Evolutionary conservation across 257 asterid genomes (phyloP), one percentile per base, ranked within the genome.

Genomic region (Oldenlandia corymbosa): DNA sequence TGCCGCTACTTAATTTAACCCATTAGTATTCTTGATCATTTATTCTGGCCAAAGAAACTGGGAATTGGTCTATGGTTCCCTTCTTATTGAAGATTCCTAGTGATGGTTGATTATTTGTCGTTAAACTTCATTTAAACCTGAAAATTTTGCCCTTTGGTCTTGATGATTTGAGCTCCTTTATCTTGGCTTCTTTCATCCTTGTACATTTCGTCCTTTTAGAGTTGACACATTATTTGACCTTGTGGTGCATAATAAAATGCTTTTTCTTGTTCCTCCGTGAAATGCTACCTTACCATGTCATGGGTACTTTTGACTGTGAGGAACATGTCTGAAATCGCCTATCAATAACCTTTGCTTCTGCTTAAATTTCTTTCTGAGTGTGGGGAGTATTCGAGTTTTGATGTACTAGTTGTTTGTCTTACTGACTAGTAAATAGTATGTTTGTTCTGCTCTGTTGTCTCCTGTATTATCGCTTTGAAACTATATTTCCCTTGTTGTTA

Each of bases 401-500:
- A 11, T 49, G 21, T 16, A 43, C 18, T 51, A 12, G 0, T 39
- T 59, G n/a, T n/a, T 7, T 48, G 45, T 13, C 32, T 18, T 58
- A 10, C 6, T 0, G 45, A 58, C 66, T 21, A 30, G 9, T 12
- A 42, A 58, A 60, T 21, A 30, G 9, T 12, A 42, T 21, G 34
- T 7, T 59, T 28, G 21, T 18, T 42, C 47, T 21, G 0, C 24
- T 17, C 12, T 60, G 9, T 37, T 37, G 10, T 42, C 62, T 65
- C 34, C 37, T 41, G 31, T 60, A 57, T 28, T 18, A 23, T 45
- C 59, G 6, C 10, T 13, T 3, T 10, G n/a, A n/a, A n/a, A n/a
- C n/a, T n/a, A n/a, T n/a, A n/a, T n/a, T n/a, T n/a, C n/a, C 30
- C 34, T 47, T 45, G 39, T 58, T 56, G 59, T 65, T 59, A 32